Base-by-base conservation (phyloP, 208 protist genomes). In the Endotrypanum monterogeii region DNA sequence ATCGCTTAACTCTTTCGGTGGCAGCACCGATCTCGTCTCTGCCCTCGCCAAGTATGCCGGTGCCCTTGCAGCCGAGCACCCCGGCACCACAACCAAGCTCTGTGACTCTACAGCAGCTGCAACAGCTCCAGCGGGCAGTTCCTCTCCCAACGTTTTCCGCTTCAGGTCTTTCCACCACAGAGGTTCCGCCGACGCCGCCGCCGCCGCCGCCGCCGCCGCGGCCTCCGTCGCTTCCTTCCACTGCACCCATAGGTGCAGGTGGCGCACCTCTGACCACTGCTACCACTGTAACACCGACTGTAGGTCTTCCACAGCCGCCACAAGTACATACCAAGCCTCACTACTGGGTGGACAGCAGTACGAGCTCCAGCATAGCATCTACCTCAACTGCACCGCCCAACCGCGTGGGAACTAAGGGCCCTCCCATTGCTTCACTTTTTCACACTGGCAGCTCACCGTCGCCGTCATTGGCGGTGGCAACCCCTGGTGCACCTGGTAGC, bases 371-470 rank as follows among this genome's bases (percentile, higher is more conserved):
- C 41, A 44, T 79, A 12, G 74, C 67, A 63, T 79, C 75, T 46
- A 65, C 75, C 61, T 79, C 75, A 0, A 79, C 75, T 23, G 52
- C 74, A 68, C 75, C 75, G 32, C 75, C 75, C 2, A 18, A 74
- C 61, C 67, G 57, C 11, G 67, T 44, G 37, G 60, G 73, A 28
- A 70, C 51, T 32, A 70, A 70, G 25, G 66, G 66, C 48, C 46
- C 25, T 7, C 66, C 50, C 35, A 16, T 23, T 12, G 1, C n/a
- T 14, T 44, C 48, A 50, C 28, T 41, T 30, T 56, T 50, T 39
- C 30, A 44, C 66, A 12, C n/a, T 28, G 46, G 35, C 58, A 20
- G 9, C 5, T 14, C 58, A 39, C 30, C 35, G 39, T n/a, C 41
- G 20, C 3, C 62, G 23, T 20, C 12, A 30, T 41, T n/a, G 41